Base-by-base conservation (phyloP, 371 early-diverging fungal species). In the Smittium mucronatum region DNA sequence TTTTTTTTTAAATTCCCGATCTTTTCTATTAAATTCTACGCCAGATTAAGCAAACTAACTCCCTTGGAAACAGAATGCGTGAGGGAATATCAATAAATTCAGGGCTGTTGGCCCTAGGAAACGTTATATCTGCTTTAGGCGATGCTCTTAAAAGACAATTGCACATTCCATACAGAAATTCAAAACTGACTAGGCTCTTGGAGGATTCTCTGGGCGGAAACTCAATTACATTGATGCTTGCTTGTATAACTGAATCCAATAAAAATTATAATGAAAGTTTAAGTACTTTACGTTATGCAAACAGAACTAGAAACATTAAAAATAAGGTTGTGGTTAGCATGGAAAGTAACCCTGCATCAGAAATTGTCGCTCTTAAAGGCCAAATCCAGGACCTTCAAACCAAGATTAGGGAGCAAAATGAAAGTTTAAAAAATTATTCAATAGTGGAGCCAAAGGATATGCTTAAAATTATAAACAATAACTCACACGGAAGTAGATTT, bases 51-150 rank as follows among this genome's bases (percentile, higher is more conserved):
- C 85, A 93, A 34, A 98, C 99, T 0, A 87, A 93, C 15, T 95
- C 98, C 0, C 89, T 88, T 33, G 99, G 99, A 8, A 94, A 93
- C 64, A 86, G 94, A 63, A 89, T 89, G 47, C 93, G 91, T 77
- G 99, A 99, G 78, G 95, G 97, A 35, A 99, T 99, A 69, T 89
- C 90, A 34, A 99, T 99, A 74, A 99, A 99, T 75, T 90, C 91
- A 16, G 99, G 99, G 0, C 85, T 99, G 1, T 83, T 99, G 32
- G 97, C 98, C 0, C 83, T 99, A 8, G 99, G 99, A 63, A 99
- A 99, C 75, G 99, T 99, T 11, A 99, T 99, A 59, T 92, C 91
- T 1, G 99, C 99, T 0, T 84, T 99, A n/a, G 93, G 93, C 16
- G 95, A 94, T 67, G 67, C 67, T 16, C 29, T 67, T 25, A 67